These are phyloP conservation scores for Eucalyptus pauciflora DNA, from an alignment of 345 rosid genomes.

Conservation along the genomic window DNA sequence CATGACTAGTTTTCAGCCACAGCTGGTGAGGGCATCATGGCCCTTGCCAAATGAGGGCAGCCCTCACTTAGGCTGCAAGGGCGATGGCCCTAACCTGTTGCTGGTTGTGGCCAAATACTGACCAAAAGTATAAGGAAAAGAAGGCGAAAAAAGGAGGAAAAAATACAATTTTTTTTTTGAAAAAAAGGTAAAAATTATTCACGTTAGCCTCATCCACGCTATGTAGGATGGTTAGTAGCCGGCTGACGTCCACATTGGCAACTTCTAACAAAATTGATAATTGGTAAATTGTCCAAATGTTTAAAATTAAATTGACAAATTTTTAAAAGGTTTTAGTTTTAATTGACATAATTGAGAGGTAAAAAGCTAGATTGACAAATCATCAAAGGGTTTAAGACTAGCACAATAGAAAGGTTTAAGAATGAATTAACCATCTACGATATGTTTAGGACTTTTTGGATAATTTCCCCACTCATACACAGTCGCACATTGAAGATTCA, in stretches of 20 bases:
- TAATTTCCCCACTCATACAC: neutral
- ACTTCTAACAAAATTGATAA: no score
- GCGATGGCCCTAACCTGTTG: fast-evolving
- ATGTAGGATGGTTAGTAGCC: neutral
- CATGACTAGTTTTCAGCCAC: neutral
- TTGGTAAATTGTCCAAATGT: neutral
- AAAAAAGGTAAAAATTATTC: no score
- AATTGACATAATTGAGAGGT: no score
- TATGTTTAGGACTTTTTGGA: no score
- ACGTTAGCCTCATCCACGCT: neutral
- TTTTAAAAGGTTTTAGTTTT: neutral
- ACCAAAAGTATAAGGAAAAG: neutral
- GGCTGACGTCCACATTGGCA: fast-evolving
- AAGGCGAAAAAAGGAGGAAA: no score
- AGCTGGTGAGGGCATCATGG: fast-evolving
- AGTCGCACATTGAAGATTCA: neutral
- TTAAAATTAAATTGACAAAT: no score
- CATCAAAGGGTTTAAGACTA: neutral
- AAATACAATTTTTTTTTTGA: no score
- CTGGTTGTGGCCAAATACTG: fast-evolving
- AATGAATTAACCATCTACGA: no score
- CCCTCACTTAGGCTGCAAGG: no score
- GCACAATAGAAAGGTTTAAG: no score
- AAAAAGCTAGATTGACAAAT: no score
- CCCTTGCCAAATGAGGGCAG: neutral